Percentiles rank a stretch among this genome's conserved stretches.
These are phyloP conservation scores for Lathyrus tuberosus DNA, from an alignment of 306 rosid genomes.

Conservation along the genomic window DNA sequence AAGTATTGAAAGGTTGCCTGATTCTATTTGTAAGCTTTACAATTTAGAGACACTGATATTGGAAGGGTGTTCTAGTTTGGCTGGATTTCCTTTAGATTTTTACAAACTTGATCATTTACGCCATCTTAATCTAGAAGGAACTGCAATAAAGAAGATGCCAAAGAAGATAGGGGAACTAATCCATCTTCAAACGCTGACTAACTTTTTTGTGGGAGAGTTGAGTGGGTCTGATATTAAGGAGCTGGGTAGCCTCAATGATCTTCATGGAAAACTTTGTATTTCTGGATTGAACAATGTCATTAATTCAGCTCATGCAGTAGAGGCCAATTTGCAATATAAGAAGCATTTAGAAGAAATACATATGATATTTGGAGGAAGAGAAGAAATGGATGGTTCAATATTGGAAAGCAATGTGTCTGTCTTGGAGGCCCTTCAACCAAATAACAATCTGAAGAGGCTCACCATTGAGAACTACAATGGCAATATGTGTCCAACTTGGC, in stretches of 20 bases:
- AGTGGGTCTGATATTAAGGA: background rate
- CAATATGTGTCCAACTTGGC: no score
- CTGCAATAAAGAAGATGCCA: background rate
- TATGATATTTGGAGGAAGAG: background rate
- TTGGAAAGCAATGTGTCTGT: background rate
- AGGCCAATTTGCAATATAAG: background rate
- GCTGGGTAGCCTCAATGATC: background rate
- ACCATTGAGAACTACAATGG: no score
- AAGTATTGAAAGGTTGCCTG: background rate
- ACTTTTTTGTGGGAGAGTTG: background rate
- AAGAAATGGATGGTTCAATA: background rate
- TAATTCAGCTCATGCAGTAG: background rate
- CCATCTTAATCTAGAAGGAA: conserved; percentile 15
- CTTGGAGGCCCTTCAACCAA: conserved; percentile 29
- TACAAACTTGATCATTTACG: conserved; percentile 30
- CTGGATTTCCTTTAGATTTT: conserved; percentile 10
- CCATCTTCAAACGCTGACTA: background rate
- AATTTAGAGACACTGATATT: conserved; percentile 38
- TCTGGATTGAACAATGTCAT: background rate
- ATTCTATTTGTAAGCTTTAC: conserved; percentile 35
- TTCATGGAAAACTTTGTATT: conserved; percentile 24
- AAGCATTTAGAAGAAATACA: background rate
- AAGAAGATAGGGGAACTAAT: background rate
- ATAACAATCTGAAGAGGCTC: no score
- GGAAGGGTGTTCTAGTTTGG: background rate